Evolutionary conservation across 805 yeast species (phyloP).

Genomic region (Millerago galiae): DNA sequence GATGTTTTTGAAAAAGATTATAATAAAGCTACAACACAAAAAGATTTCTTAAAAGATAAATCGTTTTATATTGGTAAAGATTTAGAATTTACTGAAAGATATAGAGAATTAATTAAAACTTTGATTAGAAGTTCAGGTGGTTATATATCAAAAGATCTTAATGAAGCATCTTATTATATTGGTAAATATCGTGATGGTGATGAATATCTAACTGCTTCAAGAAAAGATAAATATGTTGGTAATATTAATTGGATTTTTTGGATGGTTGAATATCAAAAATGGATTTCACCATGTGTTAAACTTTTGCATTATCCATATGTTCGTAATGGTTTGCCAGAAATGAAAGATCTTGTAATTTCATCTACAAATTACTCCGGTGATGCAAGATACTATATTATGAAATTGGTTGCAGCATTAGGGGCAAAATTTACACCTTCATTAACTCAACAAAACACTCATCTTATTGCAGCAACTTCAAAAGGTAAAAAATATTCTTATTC

Average conservation of each 20-base stretch:
- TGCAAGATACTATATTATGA: slow-evolving; percentile 65
- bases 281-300: slow-evolving; percentile 48
- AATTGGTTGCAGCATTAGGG: slow-evolving; percentile 61
- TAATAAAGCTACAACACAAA: slow-evolving; percentile 8
- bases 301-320: slow-evolving; percentile 67
- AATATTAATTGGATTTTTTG: slow-evolving; percentile 72
- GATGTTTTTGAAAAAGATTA: slow-evolving; percentile 9
- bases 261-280: slow-evolving; percentile 48
- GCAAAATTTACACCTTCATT: slow-evolving; percentile 66
- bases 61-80: slow-evolving; percentile 49
- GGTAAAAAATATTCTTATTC: slow-evolving; percentile 81
- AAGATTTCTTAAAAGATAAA: slow-evolving; percentile 35
- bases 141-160: slow-evolving; percentile 24
- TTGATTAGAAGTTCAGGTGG: slow-evolving; percentile 56
- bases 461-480: slow-evolving; percentile 56
- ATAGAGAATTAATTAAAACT: slow-evolving; percentile 32
- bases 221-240: slow-evolving; percentile 43
- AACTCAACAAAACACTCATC: slow-evolving; percentile 59
- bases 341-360: slow-evolving; percentile 50
- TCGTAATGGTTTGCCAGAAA: slow-evolving; percentile 42
- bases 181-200: slow-evolving; percentile 59
- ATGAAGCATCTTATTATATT: slow-evolving; percentile 42
- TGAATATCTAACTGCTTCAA: slow-evolving; percentile 42
- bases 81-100: slow-evolving; percentile 42
- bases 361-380: slow-evolving; percentile 84